phyloP scores from a whole-genome alignment of 225 moss, liverwort and hornwort species.

The Rhytidiadelphus loreus region DNA sequence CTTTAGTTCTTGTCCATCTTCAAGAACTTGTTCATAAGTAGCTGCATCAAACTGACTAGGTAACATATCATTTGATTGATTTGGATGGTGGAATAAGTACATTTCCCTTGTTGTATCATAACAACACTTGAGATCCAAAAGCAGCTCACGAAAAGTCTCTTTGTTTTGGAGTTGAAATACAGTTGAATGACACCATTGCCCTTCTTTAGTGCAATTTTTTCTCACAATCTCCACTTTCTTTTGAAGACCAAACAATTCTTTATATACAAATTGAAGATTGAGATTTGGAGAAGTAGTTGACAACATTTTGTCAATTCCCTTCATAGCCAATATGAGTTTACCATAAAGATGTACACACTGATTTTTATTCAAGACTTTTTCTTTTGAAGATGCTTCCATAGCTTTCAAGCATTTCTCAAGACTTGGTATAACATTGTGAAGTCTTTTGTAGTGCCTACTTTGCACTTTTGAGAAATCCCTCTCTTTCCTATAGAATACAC shows the following conservation, averaged over 20 bases:
- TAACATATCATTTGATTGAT: neutral
- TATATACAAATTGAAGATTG: neutral
- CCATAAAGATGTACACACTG: neutral
- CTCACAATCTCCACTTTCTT: neutral
- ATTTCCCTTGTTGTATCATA: neutral
- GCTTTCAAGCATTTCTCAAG: neutral
- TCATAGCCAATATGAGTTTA: neutral
- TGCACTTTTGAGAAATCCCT: neutral
- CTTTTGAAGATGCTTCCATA: neutral
- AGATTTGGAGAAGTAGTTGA: rapidly evolving
- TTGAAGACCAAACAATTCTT: neutral
- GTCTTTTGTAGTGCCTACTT: neutral
- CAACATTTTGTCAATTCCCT: neutral
- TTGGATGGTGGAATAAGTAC: neutral
- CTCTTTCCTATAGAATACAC: rapidly evolving
- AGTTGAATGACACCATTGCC: neutral
- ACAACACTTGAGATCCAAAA: neutral
- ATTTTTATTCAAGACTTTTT: neutral
- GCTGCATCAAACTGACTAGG: neutral
- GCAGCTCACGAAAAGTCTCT: neutral
- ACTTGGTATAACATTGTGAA: neutral
- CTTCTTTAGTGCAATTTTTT: neutral
- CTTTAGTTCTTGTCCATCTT: neutral
- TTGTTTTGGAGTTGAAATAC: neutral
- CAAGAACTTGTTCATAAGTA: neutral